Evolutionary conservation across 1,284 basidiomycete species (phyloP).

Genomic region (Rhodotorula sp.): DNA sequence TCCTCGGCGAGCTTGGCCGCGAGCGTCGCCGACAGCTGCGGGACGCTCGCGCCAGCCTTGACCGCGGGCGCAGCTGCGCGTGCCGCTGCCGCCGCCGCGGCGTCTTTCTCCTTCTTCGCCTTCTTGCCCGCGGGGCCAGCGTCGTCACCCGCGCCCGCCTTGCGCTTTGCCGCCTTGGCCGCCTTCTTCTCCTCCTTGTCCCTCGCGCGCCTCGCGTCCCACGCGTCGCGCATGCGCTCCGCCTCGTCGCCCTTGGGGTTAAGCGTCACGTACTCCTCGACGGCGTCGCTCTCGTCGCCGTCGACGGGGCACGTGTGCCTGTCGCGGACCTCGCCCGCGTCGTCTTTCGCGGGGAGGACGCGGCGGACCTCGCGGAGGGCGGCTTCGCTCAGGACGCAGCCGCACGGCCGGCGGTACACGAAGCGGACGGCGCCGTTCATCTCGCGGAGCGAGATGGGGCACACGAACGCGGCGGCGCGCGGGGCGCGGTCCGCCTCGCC

Average conservation of each 20-base stretch:
- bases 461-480: conserved; percentile 73
- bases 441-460: conserved; percentile 84
- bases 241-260: conserved; percentile 43
- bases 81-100: background rate
- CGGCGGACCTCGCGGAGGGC: conserved; percentile 61
- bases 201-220: conserved; percentile 29
- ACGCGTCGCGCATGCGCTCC: conserved; percentile 17
- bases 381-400: conserved; percentile 80
- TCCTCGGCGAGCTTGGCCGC: conserved; percentile 41
- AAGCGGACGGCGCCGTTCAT: conserved; percentile 90
- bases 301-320: conserved; percentile 35
- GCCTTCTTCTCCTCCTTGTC: conserved; percentile 41
- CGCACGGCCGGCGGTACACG: conserved; percentile 79
- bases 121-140: conserved; percentile 5
- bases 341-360: conserved; percentile 3
- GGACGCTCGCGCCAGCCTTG: conserved; percentile 36
- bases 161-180: conserved; percentile 36
- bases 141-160: conserved; percentile 3
- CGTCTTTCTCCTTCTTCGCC: conserved; percentile 25
- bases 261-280: conserved; percentile 32
- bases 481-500: conserved; percentile 44
- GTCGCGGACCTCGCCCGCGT: conserved; percentile 8
- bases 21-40: conserved; percentile 34
- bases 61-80: conserved; percentile 20
- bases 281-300: conserved; percentile 16